Percentiles rank a stretch among this genome's conserved stretches.
These are phyloP conservation scores for Hypholoma fasciculare DNA, from an alignment of 768 basidiomycete species.

Conservation along the genomic window DNA sequence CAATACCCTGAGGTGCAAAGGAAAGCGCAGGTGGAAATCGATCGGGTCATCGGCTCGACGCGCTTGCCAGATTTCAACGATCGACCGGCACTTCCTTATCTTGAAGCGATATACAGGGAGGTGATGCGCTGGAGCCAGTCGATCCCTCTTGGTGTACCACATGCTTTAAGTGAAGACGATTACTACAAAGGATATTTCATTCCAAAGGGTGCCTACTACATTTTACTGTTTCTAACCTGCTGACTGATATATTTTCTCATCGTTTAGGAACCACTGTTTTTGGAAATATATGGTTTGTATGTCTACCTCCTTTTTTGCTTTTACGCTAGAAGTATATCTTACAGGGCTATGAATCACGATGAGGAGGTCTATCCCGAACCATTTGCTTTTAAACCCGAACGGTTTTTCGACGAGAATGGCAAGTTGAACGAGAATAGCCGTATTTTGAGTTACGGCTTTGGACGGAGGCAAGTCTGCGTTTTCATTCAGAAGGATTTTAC, in stretches of 20 bases:
- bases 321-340: background rate
- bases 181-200: conserved; percentile 1
- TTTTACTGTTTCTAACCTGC: background rate
- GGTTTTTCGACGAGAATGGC: conserved; percentile 25
- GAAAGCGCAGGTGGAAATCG: background rate
- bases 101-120: background rate
- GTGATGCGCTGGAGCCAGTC: background rate
- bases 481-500: background rate
- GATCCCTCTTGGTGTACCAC: background rate
- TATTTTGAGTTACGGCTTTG: conserved; percentile 11
- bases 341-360: conserved; percentile 25
- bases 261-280: background rate
- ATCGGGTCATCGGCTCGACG: background rate
- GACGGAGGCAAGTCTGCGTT: background rate
- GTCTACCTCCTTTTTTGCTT: background rate
- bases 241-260: background rate
- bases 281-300: background rate
- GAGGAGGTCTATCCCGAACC: conserved; percentile 33
- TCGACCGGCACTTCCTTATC: background rate
- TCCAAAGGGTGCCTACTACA: background rate
- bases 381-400: conserved; percentile 29
- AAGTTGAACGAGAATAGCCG: conserved; percentile 16
- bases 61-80: background rate
- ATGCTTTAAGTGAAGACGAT: background rate
- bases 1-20: background rate